phyloP scores from a whole-genome alignment of 2,329 filamentous ascomycete genomes.

The Arthroderma sp. region DNA sequence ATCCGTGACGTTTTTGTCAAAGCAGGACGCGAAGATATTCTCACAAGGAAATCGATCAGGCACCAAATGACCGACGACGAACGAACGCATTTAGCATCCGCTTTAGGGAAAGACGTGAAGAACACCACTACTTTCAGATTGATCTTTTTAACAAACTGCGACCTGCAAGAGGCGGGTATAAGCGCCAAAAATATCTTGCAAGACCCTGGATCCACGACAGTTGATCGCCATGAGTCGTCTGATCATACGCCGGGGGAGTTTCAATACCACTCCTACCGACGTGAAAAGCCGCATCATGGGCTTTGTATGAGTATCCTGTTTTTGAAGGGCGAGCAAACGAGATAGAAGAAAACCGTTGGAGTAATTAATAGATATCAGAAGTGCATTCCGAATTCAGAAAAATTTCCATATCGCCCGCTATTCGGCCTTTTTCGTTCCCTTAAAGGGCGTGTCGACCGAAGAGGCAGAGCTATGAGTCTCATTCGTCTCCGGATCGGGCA shows the following conservation, averaged over 20 bases:
- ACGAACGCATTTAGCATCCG: conserved; percentile 1
- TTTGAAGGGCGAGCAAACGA: conserved; percentile 1
- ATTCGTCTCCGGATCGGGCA: not conserved
- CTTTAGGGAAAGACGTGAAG: conserved; percentile 2
- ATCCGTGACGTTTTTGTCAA: conserved; percentile 5
- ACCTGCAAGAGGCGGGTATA: conserved; percentile 3
- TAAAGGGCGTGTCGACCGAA: not conserved
- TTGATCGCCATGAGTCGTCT: not conserved
- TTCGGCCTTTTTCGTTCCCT: not conserved
- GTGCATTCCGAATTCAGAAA: not conserved
- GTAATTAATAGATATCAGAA: not conserved
- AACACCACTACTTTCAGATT: conserved; percentile 1
- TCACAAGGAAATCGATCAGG: not conserved
- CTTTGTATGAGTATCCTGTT: conserved; percentile 4
- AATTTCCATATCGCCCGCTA: not conserved
- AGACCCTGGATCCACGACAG: conserved; percentile 1
- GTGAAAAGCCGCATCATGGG: conserved; percentile 5
- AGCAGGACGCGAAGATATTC: conserved; percentile 3
- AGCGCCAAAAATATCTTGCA: conserved; percentile 1
- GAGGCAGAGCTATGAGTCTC: not conserved
- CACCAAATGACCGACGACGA: conserved; percentile 3
- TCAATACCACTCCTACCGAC: conserved; percentile 6
- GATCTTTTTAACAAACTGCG: not conserved
- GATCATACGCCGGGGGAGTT: not conserved
- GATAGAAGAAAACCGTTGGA: not conserved